phyloP scores from a whole-genome alignment of 306 rosid species.

The Sesbania bispinosa region DNA sequence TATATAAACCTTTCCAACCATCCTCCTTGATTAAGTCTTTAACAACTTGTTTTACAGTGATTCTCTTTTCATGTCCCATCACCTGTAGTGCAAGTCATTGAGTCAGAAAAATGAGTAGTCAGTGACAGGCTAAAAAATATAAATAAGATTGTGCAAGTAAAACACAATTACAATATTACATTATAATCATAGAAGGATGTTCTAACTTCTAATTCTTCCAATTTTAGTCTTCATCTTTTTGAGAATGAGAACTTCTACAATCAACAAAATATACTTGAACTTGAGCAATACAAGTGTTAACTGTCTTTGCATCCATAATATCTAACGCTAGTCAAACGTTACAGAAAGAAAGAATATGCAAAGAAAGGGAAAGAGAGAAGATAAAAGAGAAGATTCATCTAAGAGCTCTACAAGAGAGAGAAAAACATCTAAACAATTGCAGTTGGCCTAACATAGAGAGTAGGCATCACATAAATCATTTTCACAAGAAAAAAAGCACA shows the following conservation, averaged over 20 bases:
- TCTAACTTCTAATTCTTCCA: not conserved
- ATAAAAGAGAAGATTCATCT: not conserved
- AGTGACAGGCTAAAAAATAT: constrained; percentile 12
- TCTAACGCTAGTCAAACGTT: not conserved
- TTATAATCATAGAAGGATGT: not conserved
- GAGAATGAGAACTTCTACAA: not conserved
- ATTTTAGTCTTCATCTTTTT: not conserved
- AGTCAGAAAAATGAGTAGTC: constrained; percentile 1
- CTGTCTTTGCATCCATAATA: constrained; percentile 12
- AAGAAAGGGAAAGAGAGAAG: not conserved
- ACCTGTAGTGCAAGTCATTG: constrained; percentile 50
- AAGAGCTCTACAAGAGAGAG: not conserved
- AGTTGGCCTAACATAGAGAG: not conserved
- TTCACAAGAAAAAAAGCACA: not conserved
- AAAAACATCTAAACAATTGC: not conserved
- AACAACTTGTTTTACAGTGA: constrained; percentile 68
- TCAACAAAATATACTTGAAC: not conserved
- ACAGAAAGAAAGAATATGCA: not conserved
- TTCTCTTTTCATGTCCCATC: constrained; percentile 61
- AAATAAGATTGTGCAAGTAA: not conserved
- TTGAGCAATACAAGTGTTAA: not conserved
- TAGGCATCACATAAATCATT: not conserved
- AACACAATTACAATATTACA: not conserved
- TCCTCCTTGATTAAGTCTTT: constrained; percentile 70
- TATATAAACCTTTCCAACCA: constrained; percentile 90